Evolutionary conservation across 345 rosid species (phyloP).

Genomic region (Citropsis articulata): DNA sequence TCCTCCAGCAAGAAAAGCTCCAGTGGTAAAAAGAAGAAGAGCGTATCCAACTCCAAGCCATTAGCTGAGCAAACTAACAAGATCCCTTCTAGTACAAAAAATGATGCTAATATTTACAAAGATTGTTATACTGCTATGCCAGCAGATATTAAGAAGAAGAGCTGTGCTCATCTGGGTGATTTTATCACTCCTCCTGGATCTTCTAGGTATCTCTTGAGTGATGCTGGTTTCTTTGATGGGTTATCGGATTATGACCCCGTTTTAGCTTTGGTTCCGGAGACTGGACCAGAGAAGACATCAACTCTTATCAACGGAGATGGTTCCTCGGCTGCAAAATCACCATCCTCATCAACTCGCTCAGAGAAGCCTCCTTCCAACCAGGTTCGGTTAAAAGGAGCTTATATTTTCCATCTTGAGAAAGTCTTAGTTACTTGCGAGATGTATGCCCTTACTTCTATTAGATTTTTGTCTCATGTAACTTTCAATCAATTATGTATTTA

Average conservation of each 20-base stretch:
- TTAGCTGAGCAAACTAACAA: slow-evolving; percentile 20
- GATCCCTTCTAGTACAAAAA: slow-evolving; percentile 11
- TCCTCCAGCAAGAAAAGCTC: slow-evolving; percentile 20
- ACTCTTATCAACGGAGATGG: slow-evolving; percentile 11
- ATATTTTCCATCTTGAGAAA: no score
- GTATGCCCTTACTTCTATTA: no score
- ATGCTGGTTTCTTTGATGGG: slow-evolving; percentile 34
- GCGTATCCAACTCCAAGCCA: slow-evolving; percentile 16
- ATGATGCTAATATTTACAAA: slow-evolving; percentile 2
- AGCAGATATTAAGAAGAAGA: slow-evolving; percentile 24
- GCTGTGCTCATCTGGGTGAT: slow-evolving; percentile 37
- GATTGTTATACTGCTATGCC: background rate
- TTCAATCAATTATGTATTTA: no score
- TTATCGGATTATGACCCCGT: slow-evolving; percentile 41
- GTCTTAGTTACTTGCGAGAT: no score
- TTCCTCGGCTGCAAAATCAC: slow-evolving; percentile 28
- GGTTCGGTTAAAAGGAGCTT: slow-evolving; percentile 27
- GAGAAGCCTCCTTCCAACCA: slow-evolving; percentile 48
- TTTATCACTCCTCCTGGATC: slow-evolving; percentile 68
- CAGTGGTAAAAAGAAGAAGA: slow-evolving; percentile 33
- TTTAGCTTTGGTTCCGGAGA: slow-evolving; percentile 27
- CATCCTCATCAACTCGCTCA: slow-evolving; percentile 32
- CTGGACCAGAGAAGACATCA: slow-evolving; percentile 22
- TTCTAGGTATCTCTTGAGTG: slow-evolving; percentile 65
- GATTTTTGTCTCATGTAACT: no score